Base-by-base conservation (phyloP, 1,284 basidiomycete species). In the Melanopsichium pennsylvanicum region DNA sequence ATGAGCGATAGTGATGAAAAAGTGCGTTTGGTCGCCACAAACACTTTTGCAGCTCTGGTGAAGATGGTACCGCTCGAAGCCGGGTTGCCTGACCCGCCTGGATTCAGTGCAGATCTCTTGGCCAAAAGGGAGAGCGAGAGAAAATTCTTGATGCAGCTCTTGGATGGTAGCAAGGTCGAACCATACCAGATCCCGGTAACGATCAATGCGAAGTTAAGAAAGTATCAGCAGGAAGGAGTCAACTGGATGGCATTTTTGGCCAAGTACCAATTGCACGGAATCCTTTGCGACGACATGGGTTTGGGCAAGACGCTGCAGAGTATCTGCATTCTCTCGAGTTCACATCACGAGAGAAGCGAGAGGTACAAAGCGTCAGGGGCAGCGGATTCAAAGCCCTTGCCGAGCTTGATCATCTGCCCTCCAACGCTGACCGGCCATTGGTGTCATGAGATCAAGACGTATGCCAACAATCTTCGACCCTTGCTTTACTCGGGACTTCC, bases 231-330 rank as follows among this genome's bases (percentile, higher is more conserved):
- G 81, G 96, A 99, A 62, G 96, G 96, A 37, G 92, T 99, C 72
- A 97, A 93, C 81, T 99, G 96, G 96, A 85, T 99, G 39, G 96
- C 96, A 0, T 99, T 99, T 85, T 85, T 99, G 35, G 91, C 93
- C 25, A 77, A 77, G 45, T 80, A 79, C 46, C 96, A 98, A 81
- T 83, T 99, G 5, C 96, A 99, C 81, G 96, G 96, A 18, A 93
- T 98, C 72, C 88, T 99, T 25, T 99, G 96, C 81, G 96, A 99
- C 80, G 95, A 94, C 92, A 98, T 98, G 95, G 96, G 96, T 67
- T 87, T 99, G 7, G 96, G 96, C 23, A 99, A 99, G 84, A 97
- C 94, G 1, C 84, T 98, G 13, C 96, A 99, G 82, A 96, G 95
- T 0, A 98, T 99, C 74, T 96, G 93, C 78, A 98, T 99, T 66